Base-by-base conservation (phyloP, 2,329 filamentous ascomycete species). In the Xylariaceae sp. region DNA sequence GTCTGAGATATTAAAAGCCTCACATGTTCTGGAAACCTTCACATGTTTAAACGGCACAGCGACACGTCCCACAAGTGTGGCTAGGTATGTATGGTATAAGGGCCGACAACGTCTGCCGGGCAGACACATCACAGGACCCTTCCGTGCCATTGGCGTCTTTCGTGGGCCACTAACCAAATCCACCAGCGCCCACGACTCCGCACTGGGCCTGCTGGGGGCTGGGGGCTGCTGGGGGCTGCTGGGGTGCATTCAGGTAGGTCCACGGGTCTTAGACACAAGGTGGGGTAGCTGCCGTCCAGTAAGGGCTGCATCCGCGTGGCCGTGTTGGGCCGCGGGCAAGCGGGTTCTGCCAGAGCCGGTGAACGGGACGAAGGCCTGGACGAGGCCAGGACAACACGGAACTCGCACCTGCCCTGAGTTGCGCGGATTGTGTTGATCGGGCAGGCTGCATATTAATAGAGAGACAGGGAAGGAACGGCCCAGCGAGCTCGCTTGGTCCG, bases 21-120 rank as follows among this genome's bases (percentile, higher is more conserved):
- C 26, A 26, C 22, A 29, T 26, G 12, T 26, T 5, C 8, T 19
- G 3, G 26, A 13, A 49, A 5, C 29, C 10, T 30, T 47, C 26
- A 41, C 50, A 44, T 46, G 54, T 48, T 48, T 48, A 51, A 51
- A 55, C 9, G 13, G 13, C 32, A 34, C 32, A 34, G 6, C 32
- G 32, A 34, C 32, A 30, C 50, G 37, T 53, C 46, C 46, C 46
- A 37, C 43, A 43, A 16, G 26, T 18, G 32, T 34, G 32, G 22
- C 22, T 43, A n/a, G n/a, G n/a, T n/a, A n/a, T n/a, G n/a, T n/a
- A 16, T 16, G 10, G 47, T 40, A 34, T 29, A 46, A 52, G 47
- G 48, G 22, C 56, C 56, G 56, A 59, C 46, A 50, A 40, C 49
- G 44, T 43, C 54, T 54, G 56, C n/a, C n/a, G n/a, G n/a, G n/a